Conservation (phyloP, 768 basidiomycete genomes). For the Cytidiella melzeri region DNA sequence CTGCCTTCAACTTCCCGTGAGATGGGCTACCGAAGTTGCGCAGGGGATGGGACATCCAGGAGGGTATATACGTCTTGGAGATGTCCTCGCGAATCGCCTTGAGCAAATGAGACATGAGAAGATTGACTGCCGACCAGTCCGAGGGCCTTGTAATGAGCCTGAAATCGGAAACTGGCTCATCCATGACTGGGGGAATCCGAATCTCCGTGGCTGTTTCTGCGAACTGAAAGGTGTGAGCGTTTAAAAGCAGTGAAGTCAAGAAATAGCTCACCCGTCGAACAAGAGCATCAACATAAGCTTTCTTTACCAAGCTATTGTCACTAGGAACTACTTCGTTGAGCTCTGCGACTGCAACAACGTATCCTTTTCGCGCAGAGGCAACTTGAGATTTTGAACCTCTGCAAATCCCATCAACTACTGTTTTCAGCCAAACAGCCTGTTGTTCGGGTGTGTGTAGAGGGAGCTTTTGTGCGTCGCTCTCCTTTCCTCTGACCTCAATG, state of each 20-base stretch:
- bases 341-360: constrained; percentile 1
- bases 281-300: neutral
- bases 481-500: constrained; percentile 15
- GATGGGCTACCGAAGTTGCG: constrained; percentile 12
- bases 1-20: constrained; percentile 21
- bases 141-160: neutral
- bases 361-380: neutral
- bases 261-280: neutral
- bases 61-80: constrained; percentile 14
- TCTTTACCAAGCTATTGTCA: neutral
- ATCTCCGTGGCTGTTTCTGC: neutral
- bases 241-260: neutral
- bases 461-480: constrained; percentile 8
- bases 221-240: neutral
- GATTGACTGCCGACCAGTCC: neutral
- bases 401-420: neutral
- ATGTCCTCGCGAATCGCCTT: constrained; percentile 14
- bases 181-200: constrained; percentile 1
- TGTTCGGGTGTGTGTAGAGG: constrained; percentile 1
- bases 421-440: neutral
- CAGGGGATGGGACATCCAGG: constrained; percentile 18
- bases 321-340: constrained; percentile 1
- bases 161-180: constrained; percentile 1
- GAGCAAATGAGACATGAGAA: constrained; percentile 1
- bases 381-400: neutral